Evolutionary conservation across 2,329 filamentous ascomycete genomes (phyloP), one percentile per base, ranked within the genome.

Genomic region (Cytospora paraplurivora): DNA sequence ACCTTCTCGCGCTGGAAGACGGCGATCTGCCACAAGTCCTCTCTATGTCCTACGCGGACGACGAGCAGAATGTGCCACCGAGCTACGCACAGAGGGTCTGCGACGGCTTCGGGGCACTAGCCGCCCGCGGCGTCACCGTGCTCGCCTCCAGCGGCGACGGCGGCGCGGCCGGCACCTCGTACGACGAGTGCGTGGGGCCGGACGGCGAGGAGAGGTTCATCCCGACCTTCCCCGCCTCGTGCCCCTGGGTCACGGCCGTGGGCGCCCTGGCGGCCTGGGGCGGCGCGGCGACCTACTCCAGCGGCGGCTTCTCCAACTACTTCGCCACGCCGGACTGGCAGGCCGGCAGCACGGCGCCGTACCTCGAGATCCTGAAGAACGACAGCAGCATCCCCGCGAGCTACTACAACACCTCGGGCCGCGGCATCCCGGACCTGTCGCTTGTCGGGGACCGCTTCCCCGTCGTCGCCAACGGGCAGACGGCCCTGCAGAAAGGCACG

Each of bases 11-110:
- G 12, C 80, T 88, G 2, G 71, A 76, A 2, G 72, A 83, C 19
- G 71, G 76, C 2, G 72, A 83, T 19, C 76, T 91, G 0, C 88
- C 89, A 0, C 81, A 84, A 2, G 84, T 90, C 27, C 79, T 92
- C 52, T 83, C 82, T 44, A 88, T 86, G 15, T 90, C 88, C 0
- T 92, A 91, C 70, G 87, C 86, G 27, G 87, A 90, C 68, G 81
- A 88, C 52, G 89, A 92, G 56, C 85, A 88, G 71, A 82, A 80
- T 4, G 77, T 91, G 0, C 86, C 87, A 0, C 75, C 76, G 33
- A 75, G 78, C 3, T 90, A 90, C 71, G 82, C 85, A 4, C 78
- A 69, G 27, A 73, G 75, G 7, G 72, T 77, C n/a, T 81, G 83
- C 69, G 79, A 83, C 62, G 82, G 85, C 32, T 90, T 90, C 74